These are phyloP conservation scores for Stylosanthes scabra DNA, from an alignment of 331 rosid species.

Conservation along the genomic window DNA sequence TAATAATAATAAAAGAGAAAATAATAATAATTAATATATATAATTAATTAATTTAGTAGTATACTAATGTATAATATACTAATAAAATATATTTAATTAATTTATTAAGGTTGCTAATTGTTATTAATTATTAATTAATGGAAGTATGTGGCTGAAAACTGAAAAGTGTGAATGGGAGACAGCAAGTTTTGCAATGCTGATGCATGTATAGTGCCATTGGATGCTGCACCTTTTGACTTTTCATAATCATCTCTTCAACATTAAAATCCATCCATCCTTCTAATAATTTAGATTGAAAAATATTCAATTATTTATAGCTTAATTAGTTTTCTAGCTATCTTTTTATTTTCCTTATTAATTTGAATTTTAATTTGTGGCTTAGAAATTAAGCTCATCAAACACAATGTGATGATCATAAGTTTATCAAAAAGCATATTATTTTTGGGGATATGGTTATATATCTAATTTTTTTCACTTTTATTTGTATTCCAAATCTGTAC, in stretches of 20 bases:
- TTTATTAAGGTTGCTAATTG: neutral
- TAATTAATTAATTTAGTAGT: neutral
- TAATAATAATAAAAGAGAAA: no score
- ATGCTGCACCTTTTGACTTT: conserved; percentile 55
- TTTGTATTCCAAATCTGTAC: no score
- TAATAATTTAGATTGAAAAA: neutral
- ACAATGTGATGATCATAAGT: neutral
- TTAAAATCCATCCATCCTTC: neutral
- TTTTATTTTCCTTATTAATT: no score
- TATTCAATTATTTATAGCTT: neutral
- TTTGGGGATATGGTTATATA: no score
- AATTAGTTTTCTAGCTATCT: neutral
- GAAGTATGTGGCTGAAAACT: conserved; percentile 5
- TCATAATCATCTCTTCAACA: conserved; percentile 30
- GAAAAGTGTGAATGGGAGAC: conserved; percentile 42
- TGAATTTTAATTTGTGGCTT: no score
- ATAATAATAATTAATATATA: neutral
- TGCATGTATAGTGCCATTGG: conserved; percentile 54
- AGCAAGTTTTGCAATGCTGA: conserved; percentile 48
- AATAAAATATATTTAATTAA: neutral
- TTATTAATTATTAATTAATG: neutral
- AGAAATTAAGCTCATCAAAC: neutral
- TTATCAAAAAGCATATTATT: no score
- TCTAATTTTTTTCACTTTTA: no score
- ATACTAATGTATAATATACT: neutral